phyloP scores from a whole-genome alignment of 768 basidiomycete species.

The Imleria badia region DNA sequence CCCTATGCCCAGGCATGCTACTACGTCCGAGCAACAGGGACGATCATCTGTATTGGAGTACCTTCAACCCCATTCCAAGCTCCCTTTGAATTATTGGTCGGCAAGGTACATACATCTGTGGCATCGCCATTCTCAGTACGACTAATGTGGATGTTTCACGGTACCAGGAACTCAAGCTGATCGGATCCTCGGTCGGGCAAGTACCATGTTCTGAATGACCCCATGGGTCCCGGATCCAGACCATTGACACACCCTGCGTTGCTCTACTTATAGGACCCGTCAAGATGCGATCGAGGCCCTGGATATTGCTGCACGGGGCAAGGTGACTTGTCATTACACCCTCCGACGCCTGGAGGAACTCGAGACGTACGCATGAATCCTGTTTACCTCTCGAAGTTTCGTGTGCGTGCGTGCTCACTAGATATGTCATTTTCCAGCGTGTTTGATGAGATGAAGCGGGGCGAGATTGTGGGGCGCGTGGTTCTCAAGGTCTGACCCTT shows the following conservation, averaged over 20 bases:
- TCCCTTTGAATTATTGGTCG: slow-evolving; percentile 33
- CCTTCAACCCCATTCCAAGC: slow-evolving; percentile 31
- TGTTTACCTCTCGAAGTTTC: not conserved
- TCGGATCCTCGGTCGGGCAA: slow-evolving; percentile 22
- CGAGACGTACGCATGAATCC: slow-evolving; percentile 14
- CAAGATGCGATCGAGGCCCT: slow-evolving; percentile 51
- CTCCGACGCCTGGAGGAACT: slow-evolving; percentile 30
- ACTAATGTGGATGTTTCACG: not conserved
- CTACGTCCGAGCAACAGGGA: slow-evolving; percentile 45
- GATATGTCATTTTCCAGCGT: slow-evolving; percentile 5
- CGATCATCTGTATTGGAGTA: slow-evolving; percentile 41
- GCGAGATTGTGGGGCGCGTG: slow-evolving; percentile 19
- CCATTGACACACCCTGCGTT: not conserved
- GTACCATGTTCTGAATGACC: not conserved
- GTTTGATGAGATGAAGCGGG: slow-evolving; percentile 19
- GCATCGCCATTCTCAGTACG: not conserved
- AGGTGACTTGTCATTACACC: slow-evolving; percentile 36
- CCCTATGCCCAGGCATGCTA: slow-evolving; percentile 45
- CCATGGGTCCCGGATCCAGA: not conserved
- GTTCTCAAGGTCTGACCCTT: slow-evolving; percentile 19
- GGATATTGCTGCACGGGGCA: slow-evolving; percentile 41
- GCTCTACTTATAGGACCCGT: slow-evolving; percentile 27
- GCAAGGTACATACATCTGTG: slow-evolving; percentile 16
- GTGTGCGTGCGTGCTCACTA: not conserved
- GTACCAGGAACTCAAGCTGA: slow-evolving; percentile 22